Evolutionary conservation across 129 eudicot species (phyloP).

Genomic region (Dittrichia graveolens): DNA sequence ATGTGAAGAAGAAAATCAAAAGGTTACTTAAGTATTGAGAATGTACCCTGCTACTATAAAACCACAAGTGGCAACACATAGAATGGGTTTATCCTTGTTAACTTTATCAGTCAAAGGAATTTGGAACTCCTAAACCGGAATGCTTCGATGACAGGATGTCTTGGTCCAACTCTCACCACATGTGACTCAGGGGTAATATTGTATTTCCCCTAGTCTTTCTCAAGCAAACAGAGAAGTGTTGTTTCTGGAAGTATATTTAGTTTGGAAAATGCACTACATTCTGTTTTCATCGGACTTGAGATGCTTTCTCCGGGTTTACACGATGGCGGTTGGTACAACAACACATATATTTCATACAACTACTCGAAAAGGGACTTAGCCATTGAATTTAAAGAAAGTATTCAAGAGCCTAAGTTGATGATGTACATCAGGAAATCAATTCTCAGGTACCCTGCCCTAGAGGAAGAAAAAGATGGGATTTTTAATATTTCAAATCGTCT

Average conservation of each 20-base stretch:
- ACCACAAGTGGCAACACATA: slow-evolving; percentile 26
- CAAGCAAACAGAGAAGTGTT: slow-evolving; percentile 39
- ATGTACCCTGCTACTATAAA: slow-evolving; percentile 28
- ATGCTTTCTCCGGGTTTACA: slow-evolving; percentile 14
- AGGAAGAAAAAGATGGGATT: neutral
- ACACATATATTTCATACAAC: slow-evolving; percentile 32
- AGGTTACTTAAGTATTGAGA: slow-evolving; percentile 43
- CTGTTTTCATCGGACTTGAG: slow-evolving; percentile 32
- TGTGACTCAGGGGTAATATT: slow-evolving; percentile 32
- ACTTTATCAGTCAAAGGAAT: slow-evolving; percentile 45
- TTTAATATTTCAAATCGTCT: too few species aligned
- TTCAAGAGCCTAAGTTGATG: slow-evolving; percentile 26
- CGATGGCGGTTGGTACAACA: slow-evolving; percentile 22
- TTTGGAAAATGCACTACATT: slow-evolving; percentile 8
- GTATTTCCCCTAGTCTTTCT: slow-evolving; percentile 36
- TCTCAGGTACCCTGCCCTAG: slow-evolving; percentile 24
- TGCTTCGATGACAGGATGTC: slow-evolving; percentile 49
- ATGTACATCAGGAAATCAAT: slow-evolving; percentile 23
- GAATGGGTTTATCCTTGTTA: slow-evolving; percentile 43
- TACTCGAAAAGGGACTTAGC: slow-evolving; percentile 37
- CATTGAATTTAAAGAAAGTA: slow-evolving; percentile 24
- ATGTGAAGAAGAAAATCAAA: slow-evolving; percentile 35
- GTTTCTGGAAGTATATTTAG: slow-evolving; percentile 44
- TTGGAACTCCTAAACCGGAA: slow-evolving; percentile 38
- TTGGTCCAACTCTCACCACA: slow-evolving; percentile 20